Percentiles rank a stretch among this genome's conserved stretches.
These are phyloP conservation scores for Echinosophora koreensis DNA, from an alignment of 306 rosid species.

Conservation along the genomic window DNA sequence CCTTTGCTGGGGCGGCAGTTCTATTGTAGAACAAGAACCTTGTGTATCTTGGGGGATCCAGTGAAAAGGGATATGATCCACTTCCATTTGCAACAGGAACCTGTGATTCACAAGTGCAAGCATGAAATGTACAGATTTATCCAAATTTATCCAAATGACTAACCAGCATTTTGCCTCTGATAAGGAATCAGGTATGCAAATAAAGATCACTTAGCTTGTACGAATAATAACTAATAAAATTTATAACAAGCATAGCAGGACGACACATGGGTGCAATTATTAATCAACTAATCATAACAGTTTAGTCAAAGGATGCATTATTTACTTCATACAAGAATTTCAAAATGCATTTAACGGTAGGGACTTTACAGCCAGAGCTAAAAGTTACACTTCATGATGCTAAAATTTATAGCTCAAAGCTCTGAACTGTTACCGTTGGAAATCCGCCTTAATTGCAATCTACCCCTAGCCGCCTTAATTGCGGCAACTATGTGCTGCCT, in stretches of 20 bases:
- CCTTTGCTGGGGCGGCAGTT: constrained; percentile 87
- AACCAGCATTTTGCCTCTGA: constrained; percentile 20
- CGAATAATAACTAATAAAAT: constrained; percentile 5
- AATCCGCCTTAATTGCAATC: too few relatives aligned
- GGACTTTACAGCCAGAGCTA: constrained; percentile 11
- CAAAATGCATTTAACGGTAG: constrained; percentile 18
- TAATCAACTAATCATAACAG: constrained; percentile 30
- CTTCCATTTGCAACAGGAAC: constrained; percentile 99
- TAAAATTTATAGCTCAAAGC: constrained; percentile 1
- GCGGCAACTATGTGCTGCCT: too few relatives aligned
- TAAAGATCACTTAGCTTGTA: constrained; percentile 35
- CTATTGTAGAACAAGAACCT: constrained; percentile 94
- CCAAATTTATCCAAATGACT: constrained; percentile 11
- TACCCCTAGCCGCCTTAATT: too few relatives aligned
- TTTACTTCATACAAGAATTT: constrained; percentile 31
- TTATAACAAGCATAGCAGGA: constrained; percentile 27
- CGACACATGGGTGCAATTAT: background rate
- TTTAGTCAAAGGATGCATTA: constrained; percentile 39
- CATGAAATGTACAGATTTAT: constrained; percentile 33
- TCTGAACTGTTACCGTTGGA: background rate
- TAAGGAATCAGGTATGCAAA: constrained; percentile 22
- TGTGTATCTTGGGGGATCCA: constrained; percentile 95
- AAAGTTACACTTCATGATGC: background rate
- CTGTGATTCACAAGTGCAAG: constrained; percentile 55
- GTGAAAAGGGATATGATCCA: constrained; percentile 90